Evolutionary conservation across 805 yeast species (phyloP), one percentile per base, ranked within the genome.

Genomic region (Starmerella ratchasimensis): DNA sequence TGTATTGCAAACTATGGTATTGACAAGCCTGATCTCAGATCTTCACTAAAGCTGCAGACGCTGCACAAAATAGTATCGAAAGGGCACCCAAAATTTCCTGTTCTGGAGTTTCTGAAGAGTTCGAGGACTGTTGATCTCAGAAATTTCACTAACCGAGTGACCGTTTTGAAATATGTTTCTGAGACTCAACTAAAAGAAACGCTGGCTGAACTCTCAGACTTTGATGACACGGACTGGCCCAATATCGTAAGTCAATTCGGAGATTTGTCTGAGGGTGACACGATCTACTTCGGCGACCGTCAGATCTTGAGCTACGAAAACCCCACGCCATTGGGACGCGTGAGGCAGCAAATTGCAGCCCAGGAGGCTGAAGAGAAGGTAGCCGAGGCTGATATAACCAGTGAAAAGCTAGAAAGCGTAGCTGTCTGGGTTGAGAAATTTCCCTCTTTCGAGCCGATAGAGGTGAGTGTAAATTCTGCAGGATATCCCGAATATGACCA

Each of bases 251-350:
- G 16, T 5, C 16, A 17, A 4, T 3, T 6, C 3, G 11, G 14
- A 8, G 23, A 14, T 15, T 17, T 82, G 16, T 45, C 64, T 30
- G 58, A 68, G 1, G 94, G 94, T 29, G 94, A 83, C 55, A 60
- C 81, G 3, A 52, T 90, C 23, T 88, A 86, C 3, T 68, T 80
- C 11, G 67, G 83, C n/a, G 80, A 80, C n/a, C 67, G 97, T 43
- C 71, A 79, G 2, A 51, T 54, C 11, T 41, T 72, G 17, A 62
- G 88, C 0, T 88, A 82, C 54, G 98, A 88, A 52, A 88, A 83
- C 52, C 97, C 97, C 16, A 90, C 97, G 0, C 97, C 98, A 0
- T 59, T 90, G 37, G 98, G 98, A 0, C 68, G 78, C 38, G 68
- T 81, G 46, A 68, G 98, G 41, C 94, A 84, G 52, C 18, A 66